phyloP scores from a whole-genome alignment of 495 filamentous ascomycete species.

The Penicillium daleae region DNA sequence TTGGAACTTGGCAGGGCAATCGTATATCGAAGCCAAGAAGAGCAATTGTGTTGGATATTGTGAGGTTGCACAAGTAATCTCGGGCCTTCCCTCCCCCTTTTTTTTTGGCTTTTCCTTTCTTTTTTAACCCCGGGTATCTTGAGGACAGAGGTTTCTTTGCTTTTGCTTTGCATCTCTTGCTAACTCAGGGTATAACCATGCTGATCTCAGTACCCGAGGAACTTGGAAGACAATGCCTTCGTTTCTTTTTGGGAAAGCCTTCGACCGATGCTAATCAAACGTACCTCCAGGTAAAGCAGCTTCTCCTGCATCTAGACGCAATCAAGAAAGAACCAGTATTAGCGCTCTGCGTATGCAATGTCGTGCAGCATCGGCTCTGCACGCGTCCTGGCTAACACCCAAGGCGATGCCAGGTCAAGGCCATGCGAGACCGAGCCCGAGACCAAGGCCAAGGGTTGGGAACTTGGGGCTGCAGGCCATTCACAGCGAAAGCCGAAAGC shows the following conservation, averaged over 20 bases:
- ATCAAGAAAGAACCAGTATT: constrained; percentile 7
- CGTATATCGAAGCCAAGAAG: not conserved
- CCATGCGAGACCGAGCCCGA: constrained; percentile 1
- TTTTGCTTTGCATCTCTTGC: not conserved
- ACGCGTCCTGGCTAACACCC: not conserved
- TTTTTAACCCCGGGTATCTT: not conserved
- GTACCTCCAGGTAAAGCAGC: constrained; percentile 85
- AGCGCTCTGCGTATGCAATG: constrained; percentile 29
- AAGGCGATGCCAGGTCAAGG: not conserved
- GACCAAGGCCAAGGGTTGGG: not conserved
- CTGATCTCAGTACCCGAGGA: not conserved
- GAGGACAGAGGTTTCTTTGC: not conserved
- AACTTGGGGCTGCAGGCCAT: not conserved
- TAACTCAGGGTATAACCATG: not conserved
- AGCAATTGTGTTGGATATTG: not conserved
- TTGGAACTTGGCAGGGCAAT: no score
- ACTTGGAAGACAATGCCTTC: not conserved
- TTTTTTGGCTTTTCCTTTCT: not conserved
- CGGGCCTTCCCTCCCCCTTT: not conserved
- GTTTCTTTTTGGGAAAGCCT: not conserved
- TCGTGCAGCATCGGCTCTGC: constrained; percentile 21
- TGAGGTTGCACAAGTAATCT: not conserved
- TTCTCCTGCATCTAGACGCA: constrained; percentile 65
- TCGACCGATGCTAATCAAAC: constrained; percentile 26
- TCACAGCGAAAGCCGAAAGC: no score